Evolutionary conservation across 192 early-diverging fungal species (phyloP).

Genomic region (Coemansia sp.): DNA sequence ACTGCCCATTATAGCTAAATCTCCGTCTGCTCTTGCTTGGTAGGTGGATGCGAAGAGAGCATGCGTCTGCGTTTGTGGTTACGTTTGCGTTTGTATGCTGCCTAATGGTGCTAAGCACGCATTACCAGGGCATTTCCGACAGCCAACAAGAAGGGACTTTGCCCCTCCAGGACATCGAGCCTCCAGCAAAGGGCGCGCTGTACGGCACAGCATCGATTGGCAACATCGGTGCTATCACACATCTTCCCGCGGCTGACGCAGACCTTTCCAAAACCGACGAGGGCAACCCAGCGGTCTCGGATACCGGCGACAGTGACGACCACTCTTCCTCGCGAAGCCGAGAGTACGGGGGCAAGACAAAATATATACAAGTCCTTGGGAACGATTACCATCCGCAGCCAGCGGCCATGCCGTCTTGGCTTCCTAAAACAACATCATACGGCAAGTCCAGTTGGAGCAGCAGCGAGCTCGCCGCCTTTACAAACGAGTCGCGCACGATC

Average conservation of each 20-base stretch:
- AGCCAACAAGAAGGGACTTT: background rate
- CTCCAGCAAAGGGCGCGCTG: background rate
- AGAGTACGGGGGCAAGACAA: background rate
- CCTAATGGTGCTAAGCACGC: background rate
- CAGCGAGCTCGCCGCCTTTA: slow-evolving; percentile 3
- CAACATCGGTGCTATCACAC: background rate
- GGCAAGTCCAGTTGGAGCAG: background rate
- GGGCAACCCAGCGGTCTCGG: background rate
- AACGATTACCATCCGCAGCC: slow-evolving; percentile 29
- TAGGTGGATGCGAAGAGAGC: slow-evolving; percentile 20
- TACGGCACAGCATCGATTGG: background rate
- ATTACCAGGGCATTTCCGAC: background rate
- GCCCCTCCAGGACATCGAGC: background rate
- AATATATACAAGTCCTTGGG: slow-evolving; percentile 42
- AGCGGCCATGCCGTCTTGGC: slow-evolving; percentile 43
- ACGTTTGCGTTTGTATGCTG: slow-evolving; percentile 10
- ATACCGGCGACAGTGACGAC: background rate
- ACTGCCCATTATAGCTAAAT: too few relatives aligned
- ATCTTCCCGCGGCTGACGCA: background rate
- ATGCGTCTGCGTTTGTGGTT: background rate
- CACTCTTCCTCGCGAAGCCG: background rate
- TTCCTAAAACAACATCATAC: slow-evolving; percentile 15
- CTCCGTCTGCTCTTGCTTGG: background rate
- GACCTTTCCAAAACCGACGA: background rate
- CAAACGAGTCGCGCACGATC: slow-evolving; percentile 34